Evolutionary conservation across 2,329 filamentous ascomycete species (phyloP).

Genomic region (Pseudogymnoascus sp.): DNA sequence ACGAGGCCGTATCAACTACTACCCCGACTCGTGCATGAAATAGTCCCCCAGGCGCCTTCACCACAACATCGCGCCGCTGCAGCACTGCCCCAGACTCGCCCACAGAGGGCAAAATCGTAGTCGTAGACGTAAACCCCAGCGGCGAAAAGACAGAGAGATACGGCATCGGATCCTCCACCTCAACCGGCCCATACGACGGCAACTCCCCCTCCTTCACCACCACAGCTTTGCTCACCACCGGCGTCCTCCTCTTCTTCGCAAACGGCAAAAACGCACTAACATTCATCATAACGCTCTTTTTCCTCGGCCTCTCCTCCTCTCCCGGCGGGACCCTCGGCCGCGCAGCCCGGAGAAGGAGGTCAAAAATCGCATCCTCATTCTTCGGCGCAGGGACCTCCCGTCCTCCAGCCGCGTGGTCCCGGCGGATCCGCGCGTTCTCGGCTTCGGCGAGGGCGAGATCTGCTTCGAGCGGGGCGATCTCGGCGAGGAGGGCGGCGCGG

Average conservation of each 20-base stretch:
- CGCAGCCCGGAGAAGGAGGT: conserved; percentile 23
- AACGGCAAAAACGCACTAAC: conserved; percentile 29
- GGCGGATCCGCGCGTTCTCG: conserved; percentile 51
- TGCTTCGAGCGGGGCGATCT: conserved; percentile 49
- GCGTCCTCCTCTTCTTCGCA: conserved; percentile 18
- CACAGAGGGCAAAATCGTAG: conserved; percentile 38
- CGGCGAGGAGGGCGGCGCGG: conserved; percentile 46
- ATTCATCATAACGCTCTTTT: conserved; percentile 24
- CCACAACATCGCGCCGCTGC: conserved; percentile 51
- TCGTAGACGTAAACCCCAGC: conserved; percentile 52
- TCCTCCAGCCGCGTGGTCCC: conserved; percentile 32
- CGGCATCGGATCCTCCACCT: conserved; percentile 57
- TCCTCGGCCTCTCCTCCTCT: conserved; percentile 16
- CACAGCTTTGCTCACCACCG: conserved; percentile 19
- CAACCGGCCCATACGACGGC: conserved; percentile 58
- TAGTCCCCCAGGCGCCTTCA: conserved; percentile 40
- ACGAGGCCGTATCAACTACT: conserved; percentile 47
- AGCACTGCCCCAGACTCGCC: conserved; percentile 28
- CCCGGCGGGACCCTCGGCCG: conserved; percentile 14
- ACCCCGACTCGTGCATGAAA: conserved; percentile 54
- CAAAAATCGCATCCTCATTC: conserved; percentile 32
- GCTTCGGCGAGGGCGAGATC: conserved; percentile 51
- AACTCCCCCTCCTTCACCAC: conserved; percentile 35
- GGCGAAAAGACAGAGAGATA: conserved; percentile 68
- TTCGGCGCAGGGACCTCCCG: conserved; percentile 36